Evolutionary conservation across 768 basidiomycete species (phyloP).

Genomic region (Cytidiella melzeri): DNA sequence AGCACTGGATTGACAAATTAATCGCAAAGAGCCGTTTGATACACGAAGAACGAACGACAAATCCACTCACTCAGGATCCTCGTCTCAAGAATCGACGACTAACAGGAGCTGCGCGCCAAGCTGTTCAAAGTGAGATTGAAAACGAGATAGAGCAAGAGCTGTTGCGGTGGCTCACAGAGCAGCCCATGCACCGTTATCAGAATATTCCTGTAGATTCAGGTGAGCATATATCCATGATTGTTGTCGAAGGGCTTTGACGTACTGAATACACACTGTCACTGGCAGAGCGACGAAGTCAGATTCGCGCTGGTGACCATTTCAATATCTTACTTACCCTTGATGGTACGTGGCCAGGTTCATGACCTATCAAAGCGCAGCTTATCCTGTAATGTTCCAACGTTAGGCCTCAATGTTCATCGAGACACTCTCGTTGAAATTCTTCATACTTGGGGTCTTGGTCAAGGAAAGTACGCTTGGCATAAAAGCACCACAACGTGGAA

Average conservation of each 20-base stretch:
- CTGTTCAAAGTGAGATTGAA: no score
- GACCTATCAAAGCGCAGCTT: not conserved
- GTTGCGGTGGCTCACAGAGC: constrained; percentile 4
- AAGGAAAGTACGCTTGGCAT: no score
- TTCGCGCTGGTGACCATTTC: not conserved
- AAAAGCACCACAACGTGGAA: no score
- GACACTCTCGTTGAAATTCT: constrained; percentile 2
- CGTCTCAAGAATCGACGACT: no score
- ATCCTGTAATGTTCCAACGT: not conserved
- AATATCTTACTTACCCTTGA: no score
- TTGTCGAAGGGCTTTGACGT: no score
- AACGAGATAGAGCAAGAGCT: constrained; percentile 12
- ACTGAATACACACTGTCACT: not conserved
- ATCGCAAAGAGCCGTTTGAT: constrained; percentile 9
- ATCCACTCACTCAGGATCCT: no score
- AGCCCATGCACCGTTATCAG: no score
- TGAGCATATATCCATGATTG: not conserved
- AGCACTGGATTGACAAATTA: constrained; percentile 33
- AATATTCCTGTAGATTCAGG: no score
- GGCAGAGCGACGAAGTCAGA: not conserved
- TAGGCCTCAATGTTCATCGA: not conserved
- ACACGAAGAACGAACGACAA: no score
- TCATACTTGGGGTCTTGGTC: not conserved
- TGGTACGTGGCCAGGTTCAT: not conserved
- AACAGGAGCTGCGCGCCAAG: no score